Conservation (phyloP, 768 basidiomycete species). For the Termitomyces sp. region DNA sequence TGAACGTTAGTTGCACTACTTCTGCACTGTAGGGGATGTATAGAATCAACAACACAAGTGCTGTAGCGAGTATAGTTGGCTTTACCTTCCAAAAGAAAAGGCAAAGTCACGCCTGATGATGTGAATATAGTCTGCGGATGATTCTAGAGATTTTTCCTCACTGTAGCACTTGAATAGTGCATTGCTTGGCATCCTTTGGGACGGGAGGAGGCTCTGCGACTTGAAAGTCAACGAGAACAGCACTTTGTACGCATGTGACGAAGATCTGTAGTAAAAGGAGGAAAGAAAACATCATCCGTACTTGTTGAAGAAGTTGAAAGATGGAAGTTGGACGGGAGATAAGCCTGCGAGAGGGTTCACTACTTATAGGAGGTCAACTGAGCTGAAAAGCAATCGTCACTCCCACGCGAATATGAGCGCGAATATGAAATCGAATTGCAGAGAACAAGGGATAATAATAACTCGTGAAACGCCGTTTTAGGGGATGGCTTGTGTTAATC, state of each 20-base stretch:
- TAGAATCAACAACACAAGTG: neutral
- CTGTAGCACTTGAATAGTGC: conserved; percentile 61
- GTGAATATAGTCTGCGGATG: neutral
- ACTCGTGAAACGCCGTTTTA: neutral
- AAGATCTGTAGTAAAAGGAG: neutral
- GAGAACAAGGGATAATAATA: neutral
- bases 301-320: neutral
- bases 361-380: conserved; percentile 5
- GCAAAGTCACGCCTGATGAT: conserved; percentile 59
- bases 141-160: conserved; percentile 17
- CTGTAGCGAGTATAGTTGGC: neutral
- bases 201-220: conserved; percentile 68
- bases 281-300: neutral
- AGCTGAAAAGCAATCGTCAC: neutral
- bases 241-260: conserved; percentile 1
- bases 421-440: neutral
- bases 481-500: neutral
- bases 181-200: conserved; percentile 52
- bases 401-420: neutral
- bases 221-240: conserved; percentile 59
- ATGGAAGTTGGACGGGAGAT: neutral
- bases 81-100: conserved; percentile 59
- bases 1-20: conserved; percentile 53
- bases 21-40: conserved; percentile 42
- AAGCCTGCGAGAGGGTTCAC: neutral